A percentile compares a stretch with the other conserved stretches of the same genome.
Evolutionary conservation across 2,329 filamentous ascomycete genomes (phyloP).

Genomic region (Trichothecium roseum): DNA sequence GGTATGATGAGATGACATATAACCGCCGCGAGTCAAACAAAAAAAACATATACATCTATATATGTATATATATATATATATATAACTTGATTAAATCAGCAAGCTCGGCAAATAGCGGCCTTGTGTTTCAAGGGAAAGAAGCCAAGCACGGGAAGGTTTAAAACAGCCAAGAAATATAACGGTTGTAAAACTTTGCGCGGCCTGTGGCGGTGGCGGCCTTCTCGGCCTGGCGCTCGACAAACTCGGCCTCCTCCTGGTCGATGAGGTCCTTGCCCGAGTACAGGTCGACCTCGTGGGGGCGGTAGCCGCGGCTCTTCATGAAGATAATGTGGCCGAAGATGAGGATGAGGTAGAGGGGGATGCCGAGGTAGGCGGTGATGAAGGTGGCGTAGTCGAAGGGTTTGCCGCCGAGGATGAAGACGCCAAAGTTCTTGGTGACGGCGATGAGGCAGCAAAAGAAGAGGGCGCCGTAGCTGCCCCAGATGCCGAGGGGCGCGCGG

Average conservation of each 20-base stretch:
- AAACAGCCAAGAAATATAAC: slow-evolving; percentile 26
- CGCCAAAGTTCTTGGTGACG: slow-evolving; percentile 73
- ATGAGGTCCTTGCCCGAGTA: slow-evolving; percentile 64
- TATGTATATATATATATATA: no score
- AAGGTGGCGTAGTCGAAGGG: slow-evolving; percentile 67
- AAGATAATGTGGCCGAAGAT: slow-evolving; percentile 58
- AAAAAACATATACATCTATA: no score
- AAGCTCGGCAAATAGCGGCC: no score
- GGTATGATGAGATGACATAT: no score
- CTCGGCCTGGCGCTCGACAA: slow-evolving; percentile 34
- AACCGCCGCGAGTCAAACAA: no score
- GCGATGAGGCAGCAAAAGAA: slow-evolving; percentile 63
- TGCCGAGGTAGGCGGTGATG: slow-evolving; percentile 67
- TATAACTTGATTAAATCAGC: no score
- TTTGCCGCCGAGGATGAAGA: slow-evolving; percentile 47
- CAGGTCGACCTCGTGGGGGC: slow-evolving; percentile 53
- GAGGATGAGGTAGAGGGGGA: slow-evolving; percentile 61
- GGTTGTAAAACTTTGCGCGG: slow-evolving; percentile 23
- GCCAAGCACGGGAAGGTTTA: no score
- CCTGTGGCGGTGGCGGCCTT: slow-evolving; percentile 15
- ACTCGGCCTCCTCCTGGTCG: slow-evolving; percentile 62
- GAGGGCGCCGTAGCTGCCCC: slow-evolving; percentile 58
- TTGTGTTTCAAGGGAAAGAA: no score
- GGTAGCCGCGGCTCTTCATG: slow-evolving; percentile 43
- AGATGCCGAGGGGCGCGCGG: slow-evolving; percentile 60